These are phyloP conservation scores for Silene latifolia DNA, from an alignment of 148 eudicot genomes.

Conservation along the genomic window DNA sequence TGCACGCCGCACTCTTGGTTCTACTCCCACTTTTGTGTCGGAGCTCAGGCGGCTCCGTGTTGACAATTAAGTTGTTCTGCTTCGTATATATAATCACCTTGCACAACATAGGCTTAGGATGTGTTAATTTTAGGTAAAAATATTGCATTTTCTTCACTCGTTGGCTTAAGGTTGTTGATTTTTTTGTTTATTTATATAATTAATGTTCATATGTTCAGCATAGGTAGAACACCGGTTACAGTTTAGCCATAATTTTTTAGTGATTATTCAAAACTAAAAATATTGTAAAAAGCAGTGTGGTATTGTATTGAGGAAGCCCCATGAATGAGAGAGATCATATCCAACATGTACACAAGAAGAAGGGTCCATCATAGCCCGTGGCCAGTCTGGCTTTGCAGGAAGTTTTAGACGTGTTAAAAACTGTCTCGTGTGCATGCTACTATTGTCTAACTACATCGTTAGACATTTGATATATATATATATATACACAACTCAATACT, in stretches of 20 bases:
- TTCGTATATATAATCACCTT: constrained; percentile 12
- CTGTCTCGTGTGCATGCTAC: too few relatives aligned
- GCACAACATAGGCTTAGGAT: constrained; percentile 15
- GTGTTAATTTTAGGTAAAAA: constrained; percentile 18
- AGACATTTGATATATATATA: too few relatives aligned
- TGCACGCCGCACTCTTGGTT: constrained; percentile 60
- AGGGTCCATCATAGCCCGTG: neutral
- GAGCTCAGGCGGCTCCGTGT: constrained; percentile 63
- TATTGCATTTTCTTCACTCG: neutral
- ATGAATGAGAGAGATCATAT: neutral
- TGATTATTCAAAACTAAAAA: neutral
- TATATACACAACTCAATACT: too few relatives aligned
- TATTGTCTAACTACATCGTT: too few relatives aligned
- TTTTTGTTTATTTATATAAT: neutral
- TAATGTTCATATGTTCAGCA: neutral
- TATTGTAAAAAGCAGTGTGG: constrained; percentile 1
- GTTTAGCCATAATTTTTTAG: constrained; percentile 5
- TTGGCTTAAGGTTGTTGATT: constrained; percentile 7
- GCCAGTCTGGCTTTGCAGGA: too few relatives aligned
- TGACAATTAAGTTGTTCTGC: constrained; percentile 34
- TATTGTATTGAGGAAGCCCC: neutral
- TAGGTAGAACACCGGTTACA: neutral
- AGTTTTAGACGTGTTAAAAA: too few relatives aligned
- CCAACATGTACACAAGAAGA: neutral
- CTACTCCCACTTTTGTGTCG: constrained; percentile 60